A percentile compares a stretch with the other conserved stretches of the same genome.
phyloP scores from a whole-genome alignment of 1,139 yeast genomes.

The Candida sp. region DNA sequence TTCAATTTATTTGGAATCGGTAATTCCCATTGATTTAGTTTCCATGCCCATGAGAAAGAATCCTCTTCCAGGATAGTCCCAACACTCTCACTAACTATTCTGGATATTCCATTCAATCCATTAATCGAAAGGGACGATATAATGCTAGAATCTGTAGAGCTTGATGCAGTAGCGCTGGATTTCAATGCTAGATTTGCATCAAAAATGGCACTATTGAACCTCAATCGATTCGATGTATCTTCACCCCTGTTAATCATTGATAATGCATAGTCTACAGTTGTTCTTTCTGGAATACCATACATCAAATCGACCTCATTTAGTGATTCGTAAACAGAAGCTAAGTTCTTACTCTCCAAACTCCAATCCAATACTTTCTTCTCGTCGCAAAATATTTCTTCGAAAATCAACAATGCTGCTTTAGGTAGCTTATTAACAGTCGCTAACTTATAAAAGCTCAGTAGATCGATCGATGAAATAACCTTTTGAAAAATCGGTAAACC shows the following conservation, averaged over 20 bases:
- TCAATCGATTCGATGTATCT: constrained; percentile 39
- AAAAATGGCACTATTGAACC: constrained; percentile 53
- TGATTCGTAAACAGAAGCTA: constrained; percentile 42
- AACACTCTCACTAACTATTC: constrained; percentile 19
- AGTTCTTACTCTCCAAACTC: constrained; percentile 6
- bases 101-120: constrained; percentile 51
- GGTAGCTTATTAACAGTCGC: constrained; percentile 35
- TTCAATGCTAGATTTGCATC: constrained; percentile 40
- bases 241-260: constrained; percentile 32
- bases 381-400: constrained; percentile 41
- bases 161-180: constrained; percentile 5
- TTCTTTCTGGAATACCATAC: constrained; percentile 59
- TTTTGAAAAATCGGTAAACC: constrained; percentile 26
- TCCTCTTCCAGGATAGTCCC: constrained; percentile 2
- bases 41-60: constrained; percentile 61
- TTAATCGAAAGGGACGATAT: constrained; percentile 35
- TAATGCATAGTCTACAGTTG: constrained; percentile 51
- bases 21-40: constrained; percentile 66
- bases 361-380: not conserved
- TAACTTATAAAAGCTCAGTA: constrained; percentile 23
- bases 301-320: constrained; percentile 61
- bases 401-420: constrained; percentile 49
- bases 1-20: constrained; percentile 36
- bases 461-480: constrained; percentile 33
- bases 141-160: constrained; percentile 13